A percentile compares a stretch with the other conserved stretches of the same genome.
phyloP scores from a whole-genome alignment of 768 basidiomycete genomes.

The Omphalotus guepiniiformis region DNA sequence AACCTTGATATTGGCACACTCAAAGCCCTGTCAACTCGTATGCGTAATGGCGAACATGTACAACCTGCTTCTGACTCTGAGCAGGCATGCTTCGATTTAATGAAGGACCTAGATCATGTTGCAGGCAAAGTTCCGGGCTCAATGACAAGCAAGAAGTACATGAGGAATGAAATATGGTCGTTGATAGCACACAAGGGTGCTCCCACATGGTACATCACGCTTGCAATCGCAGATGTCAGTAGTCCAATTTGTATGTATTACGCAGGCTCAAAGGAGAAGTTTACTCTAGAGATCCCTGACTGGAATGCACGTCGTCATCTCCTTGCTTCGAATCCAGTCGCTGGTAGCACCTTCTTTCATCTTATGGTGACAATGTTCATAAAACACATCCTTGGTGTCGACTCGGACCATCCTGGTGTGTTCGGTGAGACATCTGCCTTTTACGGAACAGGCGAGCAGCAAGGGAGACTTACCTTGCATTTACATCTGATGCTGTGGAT shows the following conservation, averaged over 20 bases:
- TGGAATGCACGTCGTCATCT: neutral
- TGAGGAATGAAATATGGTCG: conserved; percentile 22
- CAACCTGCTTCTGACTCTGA: conserved; percentile 17
- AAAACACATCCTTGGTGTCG: conserved; percentile 9
- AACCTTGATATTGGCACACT: conserved; percentile 12
- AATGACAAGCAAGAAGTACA: conserved; percentile 21
- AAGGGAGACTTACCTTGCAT: conserved; percentile 26
- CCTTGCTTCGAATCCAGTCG: conserved; percentile 14
- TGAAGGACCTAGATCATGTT: conserved; percentile 25
- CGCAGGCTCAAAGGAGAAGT: conserved; percentile 10
- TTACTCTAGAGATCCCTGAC: neutral
- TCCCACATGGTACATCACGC: conserved; percentile 19
- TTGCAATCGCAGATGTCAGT: conserved; percentile 17
- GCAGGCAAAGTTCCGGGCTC: conserved; percentile 18
- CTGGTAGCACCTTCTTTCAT: conserved; percentile 16
- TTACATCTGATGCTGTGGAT: conserved; percentile 36
- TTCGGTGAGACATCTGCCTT: conserved; percentile 16
- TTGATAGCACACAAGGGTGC: conserved; percentile 12
- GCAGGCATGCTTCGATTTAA: conserved; percentile 18
- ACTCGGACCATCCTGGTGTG: conserved; percentile 5
- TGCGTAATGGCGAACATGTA: conserved; percentile 13
- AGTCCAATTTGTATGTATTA: conserved; percentile 14
- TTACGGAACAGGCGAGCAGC: conserved; percentile 22
- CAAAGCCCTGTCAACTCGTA: conserved; percentile 1
- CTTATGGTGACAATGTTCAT: conserved; percentile 15